Percentiles rank a stretch among this genome's conserved stretches.
Evolutionary conservation across 306 rosid species (phyloP).

Genomic region (Pachyrhizus erosus): DNA sequence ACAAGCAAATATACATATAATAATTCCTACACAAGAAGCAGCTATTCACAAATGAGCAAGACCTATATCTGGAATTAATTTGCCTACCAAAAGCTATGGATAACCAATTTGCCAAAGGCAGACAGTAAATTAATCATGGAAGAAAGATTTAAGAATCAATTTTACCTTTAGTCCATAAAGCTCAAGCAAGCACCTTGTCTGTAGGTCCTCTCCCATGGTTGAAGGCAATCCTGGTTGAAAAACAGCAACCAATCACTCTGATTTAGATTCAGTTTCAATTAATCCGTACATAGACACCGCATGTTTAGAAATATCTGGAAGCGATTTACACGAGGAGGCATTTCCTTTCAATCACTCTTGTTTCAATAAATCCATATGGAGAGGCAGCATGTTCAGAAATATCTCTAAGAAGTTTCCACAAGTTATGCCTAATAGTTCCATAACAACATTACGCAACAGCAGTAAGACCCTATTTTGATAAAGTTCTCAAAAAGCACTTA

Average conservation of each 20-base stretch:
- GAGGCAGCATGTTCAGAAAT: neutral
- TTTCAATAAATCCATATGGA: neutral
- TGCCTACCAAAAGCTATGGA: neutral
- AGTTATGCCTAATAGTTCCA: no score
- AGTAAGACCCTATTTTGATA: no score
- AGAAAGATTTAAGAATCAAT: conserved; percentile 42
- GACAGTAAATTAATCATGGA: conserved; percentile 14
- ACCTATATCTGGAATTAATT: neutral
- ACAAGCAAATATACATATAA: conserved; percentile 2
- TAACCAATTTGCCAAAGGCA: neutral
- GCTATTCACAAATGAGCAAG: conserved; percentile 17
- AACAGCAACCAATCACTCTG: conserved; percentile 36
- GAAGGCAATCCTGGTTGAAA: conserved; percentile 78
- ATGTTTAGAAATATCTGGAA: neutral
- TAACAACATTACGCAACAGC: no score
- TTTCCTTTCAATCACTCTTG: neutral
- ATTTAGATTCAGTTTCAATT: neutral
- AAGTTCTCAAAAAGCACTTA: no score
- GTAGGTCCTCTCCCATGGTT: conserved; percentile 81
- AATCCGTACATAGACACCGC: neutral
- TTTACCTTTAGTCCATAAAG: conserved; percentile 90
- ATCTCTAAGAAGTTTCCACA: no score
- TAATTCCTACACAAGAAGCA: conserved; percentile 28
- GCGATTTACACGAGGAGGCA: neutral
- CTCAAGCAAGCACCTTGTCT: conserved; percentile 87